Percentiles rank a stretch among this genome's conserved stretches.
Evolutionary conservation across 768 basidiomycete species (phyloP).

Genomic region (Kwoniella europaea): DNA sequence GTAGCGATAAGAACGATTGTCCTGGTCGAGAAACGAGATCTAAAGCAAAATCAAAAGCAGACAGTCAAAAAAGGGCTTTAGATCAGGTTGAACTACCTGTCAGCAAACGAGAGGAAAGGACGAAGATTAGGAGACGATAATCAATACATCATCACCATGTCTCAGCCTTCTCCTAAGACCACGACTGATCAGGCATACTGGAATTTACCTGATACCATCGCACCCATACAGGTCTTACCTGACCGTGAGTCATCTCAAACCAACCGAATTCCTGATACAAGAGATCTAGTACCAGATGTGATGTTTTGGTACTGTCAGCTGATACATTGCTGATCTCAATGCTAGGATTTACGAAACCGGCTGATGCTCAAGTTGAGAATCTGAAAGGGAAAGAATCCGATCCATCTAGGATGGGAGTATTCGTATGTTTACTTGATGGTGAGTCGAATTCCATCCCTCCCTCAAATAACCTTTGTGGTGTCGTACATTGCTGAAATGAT

Average conservation of each 20-base stretch:
- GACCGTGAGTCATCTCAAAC: slow-evolving; percentile 29
- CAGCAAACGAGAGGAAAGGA: no score
- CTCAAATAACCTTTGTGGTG: no score
- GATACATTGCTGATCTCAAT: no score
- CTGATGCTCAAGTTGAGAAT: not conserved
- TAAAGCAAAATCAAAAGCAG: not conserved
- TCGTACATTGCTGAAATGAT: no score
- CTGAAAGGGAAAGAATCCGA: slow-evolving; percentile 34
- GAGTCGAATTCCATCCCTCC: not conserved
- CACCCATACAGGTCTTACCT: slow-evolving; percentile 27
- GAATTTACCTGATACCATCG: slow-evolving; percentile 18
- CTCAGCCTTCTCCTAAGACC: not conserved
- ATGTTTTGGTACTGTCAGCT: no score
- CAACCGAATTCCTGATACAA: no score
- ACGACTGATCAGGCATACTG: slow-evolving; percentile 8
- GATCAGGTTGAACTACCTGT: no score
- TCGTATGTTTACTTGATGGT: slow-evolving; percentile 46
- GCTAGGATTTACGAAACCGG: slow-evolving; percentile 24
- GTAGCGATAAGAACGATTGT: not conserved
- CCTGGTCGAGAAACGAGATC: not conserved
- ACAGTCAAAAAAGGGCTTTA: not conserved
- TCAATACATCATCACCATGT: no score
- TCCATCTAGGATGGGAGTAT: slow-evolving; percentile 49
- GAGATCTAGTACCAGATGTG: no score
- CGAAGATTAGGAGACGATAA: no score